These are phyloP conservation scores for Colletotrichum tanaceti DNA, from an alignment of 2,329 filamentous ascomycete species.

Conservation along the genomic window DNA sequence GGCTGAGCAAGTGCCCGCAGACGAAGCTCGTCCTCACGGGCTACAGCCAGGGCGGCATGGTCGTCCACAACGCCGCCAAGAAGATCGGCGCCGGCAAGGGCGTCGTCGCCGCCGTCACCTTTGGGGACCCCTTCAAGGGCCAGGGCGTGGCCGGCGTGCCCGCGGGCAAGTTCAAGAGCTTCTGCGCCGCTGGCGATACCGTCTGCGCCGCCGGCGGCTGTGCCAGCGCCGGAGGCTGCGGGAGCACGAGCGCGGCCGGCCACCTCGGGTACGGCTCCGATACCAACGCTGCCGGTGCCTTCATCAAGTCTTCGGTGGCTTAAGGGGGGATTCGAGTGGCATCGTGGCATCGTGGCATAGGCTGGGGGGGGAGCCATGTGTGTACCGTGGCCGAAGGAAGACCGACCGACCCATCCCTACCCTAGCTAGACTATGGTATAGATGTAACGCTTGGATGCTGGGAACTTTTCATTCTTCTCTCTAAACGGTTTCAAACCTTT, in stretches of 20 bases:
- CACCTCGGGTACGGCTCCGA: slow-evolving; percentile 34
- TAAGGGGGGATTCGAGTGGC: neutral
- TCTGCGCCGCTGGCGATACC: slow-evolving; percentile 18
- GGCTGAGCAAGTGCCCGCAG: slow-evolving; percentile 55
- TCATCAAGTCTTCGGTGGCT: slow-evolving; percentile 29
- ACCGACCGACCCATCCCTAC: too few species aligned
- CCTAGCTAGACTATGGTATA: neutral
- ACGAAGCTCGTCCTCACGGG: slow-evolving; percentile 61
- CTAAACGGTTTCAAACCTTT: slow-evolving; percentile 17
- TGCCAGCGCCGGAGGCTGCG: slow-evolving; percentile 30
- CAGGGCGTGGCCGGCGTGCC: slow-evolving; percentile 21
- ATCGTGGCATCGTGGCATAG: neutral
- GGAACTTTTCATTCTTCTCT: slow-evolving; percentile 22
- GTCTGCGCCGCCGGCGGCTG: slow-evolving; percentile 32
- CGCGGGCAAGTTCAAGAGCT: slow-evolving; percentile 32
- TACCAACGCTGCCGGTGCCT: slow-evolving; percentile 19
- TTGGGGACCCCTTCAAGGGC: slow-evolving; percentile 38
- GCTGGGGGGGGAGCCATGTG: too few species aligned
- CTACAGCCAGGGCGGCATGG: slow-evolving; percentile 56
- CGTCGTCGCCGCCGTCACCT: slow-evolving; percentile 34
- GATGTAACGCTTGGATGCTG: slow-evolving; percentile 12
- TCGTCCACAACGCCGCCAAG: slow-evolving; percentile 58
- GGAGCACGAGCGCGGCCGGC: slow-evolving; percentile 16
- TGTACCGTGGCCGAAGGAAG: too few species aligned
- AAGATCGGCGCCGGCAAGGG: slow-evolving; percentile 42